These are phyloP conservation scores for Penicillium cosmopolitanum DNA, from an alignment of 495 filamentous ascomycete genomes.

Conservation along the genomic window DNA sequence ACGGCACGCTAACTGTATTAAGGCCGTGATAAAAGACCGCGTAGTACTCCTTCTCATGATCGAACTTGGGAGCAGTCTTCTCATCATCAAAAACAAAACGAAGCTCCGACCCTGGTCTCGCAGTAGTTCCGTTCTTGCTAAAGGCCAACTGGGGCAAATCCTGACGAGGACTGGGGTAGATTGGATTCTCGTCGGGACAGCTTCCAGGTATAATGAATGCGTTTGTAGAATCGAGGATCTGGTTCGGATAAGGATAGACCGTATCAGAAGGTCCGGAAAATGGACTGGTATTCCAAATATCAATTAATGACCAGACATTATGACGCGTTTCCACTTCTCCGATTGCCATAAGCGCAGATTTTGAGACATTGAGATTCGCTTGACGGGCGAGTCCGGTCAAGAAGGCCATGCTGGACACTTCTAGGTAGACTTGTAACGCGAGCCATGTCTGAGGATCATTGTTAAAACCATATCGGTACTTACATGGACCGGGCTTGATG, in stretches of 20 bases:
- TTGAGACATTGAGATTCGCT: conserved; percentile 38
- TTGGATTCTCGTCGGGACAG: conserved; percentile 53
- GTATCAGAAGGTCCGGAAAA: conserved; percentile 56
- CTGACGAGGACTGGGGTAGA: conserved; percentile 51
- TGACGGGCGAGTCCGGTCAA: conserved; percentile 52
- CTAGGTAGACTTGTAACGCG: conserved; percentile 49
- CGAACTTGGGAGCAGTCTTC: conserved; percentile 44
- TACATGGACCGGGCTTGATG: conserved; percentile 55
- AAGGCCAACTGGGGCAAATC: conserved; percentile 44
- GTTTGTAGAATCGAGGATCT: conserved; percentile 56
- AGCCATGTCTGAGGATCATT: conserved; percentile 44
- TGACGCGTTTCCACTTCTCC: conserved; percentile 54
- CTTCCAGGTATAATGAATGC: conserved; percentile 50
- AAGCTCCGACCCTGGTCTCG: conserved; percentile 48
- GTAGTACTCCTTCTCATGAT: conserved; percentile 42
- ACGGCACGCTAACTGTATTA: conserved; percentile 47
- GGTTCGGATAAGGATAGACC: conserved; percentile 55
- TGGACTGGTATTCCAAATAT: conserved; percentile 52
- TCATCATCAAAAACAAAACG: conserved; percentile 42
- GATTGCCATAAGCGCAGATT: conserved; percentile 52
- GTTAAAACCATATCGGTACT: conserved; percentile 46
- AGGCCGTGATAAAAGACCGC: conserved; percentile 57
- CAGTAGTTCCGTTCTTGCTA: conserved; percentile 35
- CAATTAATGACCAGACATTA: conserved; percentile 54
- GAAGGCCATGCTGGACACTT: conserved; percentile 59